Conservation (phyloP, 345 rosid genomes). For the sweet orange (Citrus sinensis) region DNA sequence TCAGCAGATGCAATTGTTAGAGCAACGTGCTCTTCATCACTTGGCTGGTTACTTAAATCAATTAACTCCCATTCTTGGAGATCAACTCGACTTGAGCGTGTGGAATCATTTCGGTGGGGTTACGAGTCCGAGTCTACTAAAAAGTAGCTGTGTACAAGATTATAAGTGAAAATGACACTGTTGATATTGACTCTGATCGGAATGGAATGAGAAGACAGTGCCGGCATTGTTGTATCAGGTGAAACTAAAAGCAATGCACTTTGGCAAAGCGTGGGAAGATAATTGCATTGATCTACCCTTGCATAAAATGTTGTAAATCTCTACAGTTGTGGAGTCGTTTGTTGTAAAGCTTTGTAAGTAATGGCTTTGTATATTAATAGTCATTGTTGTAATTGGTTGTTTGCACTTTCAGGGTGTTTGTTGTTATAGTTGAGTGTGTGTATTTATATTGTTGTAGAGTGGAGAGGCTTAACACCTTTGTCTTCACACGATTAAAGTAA, state of each 20-base stretch:
- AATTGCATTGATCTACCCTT: background rate
- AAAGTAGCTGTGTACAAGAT: slow-evolving; percentile 1
- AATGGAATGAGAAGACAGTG: background rate
- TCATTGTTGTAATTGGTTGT: background rate
- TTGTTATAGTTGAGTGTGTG: background rate
- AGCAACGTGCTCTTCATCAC: slow-evolving; percentile 72
- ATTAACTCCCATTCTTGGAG: slow-evolving; percentile 55
- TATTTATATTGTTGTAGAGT: background rate
- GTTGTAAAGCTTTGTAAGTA: background rate
- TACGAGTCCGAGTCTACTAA: slow-evolving; percentile 31
- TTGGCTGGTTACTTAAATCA: slow-evolving; percentile 73
- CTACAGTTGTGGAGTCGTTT: background rate
- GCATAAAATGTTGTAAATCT: background rate
- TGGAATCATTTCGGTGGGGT: slow-evolving; percentile 37
- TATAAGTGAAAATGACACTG: background rate
- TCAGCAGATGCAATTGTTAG: slow-evolving; percentile 78
- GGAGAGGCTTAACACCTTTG: too few relatives aligned
- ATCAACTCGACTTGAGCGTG: slow-evolving; percentile 54
- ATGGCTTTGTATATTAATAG: background rate
- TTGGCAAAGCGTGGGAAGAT: background rate
- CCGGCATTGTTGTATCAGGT: background rate
- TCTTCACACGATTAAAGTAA: background rate
- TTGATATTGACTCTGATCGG: background rate
- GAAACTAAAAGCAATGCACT: background rate
- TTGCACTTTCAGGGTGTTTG: background rate